These are phyloP conservation scores for Cyamopsis tetragonoloba DNA, from an alignment of 306 rosid genomes.

Conservation along the genomic window DNA sequence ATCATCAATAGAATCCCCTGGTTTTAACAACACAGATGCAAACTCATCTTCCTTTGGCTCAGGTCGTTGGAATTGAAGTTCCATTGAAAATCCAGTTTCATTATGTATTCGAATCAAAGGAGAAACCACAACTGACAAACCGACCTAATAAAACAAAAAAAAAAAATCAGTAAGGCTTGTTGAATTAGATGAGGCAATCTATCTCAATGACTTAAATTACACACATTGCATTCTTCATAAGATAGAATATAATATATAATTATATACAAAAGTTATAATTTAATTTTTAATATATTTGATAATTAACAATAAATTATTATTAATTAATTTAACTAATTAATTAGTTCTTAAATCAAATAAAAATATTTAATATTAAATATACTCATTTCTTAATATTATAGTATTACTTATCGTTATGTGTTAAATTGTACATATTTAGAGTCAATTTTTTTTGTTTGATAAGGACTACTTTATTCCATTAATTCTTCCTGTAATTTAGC, in stretches of 20 bases:
- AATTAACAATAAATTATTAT: neutral
- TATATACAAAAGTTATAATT: neutral
- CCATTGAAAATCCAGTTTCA: conserved; percentile 69
- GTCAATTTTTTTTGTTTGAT: too few relatives aligned
- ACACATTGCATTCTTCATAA: neutral
- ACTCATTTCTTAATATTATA: neutral
- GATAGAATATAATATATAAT: neutral
- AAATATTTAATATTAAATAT: neutral
- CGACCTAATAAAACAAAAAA: conserved; percentile 39
- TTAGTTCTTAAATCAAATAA: neutral
- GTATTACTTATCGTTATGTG: neutral
- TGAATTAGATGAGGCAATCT: conserved; percentile 3
- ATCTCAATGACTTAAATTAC: neutral
- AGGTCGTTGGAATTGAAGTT: conserved; percentile 70
- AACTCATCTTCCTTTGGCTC: conserved; percentile 60
- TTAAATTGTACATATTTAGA: too few relatives aligned
- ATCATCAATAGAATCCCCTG: conserved; percentile 86
- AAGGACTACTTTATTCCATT: too few relatives aligned
- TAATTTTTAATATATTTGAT: neutral
- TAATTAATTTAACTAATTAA: neutral
- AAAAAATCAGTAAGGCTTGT: neutral
- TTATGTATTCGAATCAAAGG: conserved; percentile 76
- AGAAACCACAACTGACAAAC: conserved; percentile 64
- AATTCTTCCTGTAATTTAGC: too few relatives aligned
- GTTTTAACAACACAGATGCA: conserved; percentile 62